Evolutionary conservation across 1,139 yeast genomes (phyloP).

Genomic region (Pichia sp.): DNA sequence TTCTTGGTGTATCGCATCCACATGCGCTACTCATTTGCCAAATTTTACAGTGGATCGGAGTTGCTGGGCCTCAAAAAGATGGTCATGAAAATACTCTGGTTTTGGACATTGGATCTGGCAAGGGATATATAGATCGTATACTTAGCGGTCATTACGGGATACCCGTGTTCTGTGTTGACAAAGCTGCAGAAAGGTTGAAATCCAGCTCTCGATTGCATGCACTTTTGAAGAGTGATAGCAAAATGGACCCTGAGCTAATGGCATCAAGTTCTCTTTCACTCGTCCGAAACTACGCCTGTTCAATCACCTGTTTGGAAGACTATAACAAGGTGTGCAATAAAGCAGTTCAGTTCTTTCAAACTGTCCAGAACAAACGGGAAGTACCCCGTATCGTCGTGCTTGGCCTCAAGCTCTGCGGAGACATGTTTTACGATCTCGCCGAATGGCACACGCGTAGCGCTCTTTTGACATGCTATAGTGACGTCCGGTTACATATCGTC

Average conservation of each 20-base stretch:
- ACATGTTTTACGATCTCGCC: conserved; percentile 15
- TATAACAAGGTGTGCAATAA: no score
- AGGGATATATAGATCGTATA: conserved; percentile 23
- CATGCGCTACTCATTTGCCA: background rate
- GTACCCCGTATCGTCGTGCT: conserved; percentile 6
- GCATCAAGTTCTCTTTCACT: background rate
- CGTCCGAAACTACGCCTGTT: no score
- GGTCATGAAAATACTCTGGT: conserved; percentile 2
- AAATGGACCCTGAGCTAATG: background rate
- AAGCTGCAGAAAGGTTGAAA: conserved; percentile 14
- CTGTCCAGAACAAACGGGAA: no score
- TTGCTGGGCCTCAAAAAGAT: background rate
- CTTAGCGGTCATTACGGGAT: conserved; percentile 13
- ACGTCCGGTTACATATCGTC: background rate
- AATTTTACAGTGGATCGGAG: background rate
- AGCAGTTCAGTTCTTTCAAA: no score
- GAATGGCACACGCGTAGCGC: conserved; percentile 3
- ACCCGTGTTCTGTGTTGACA: conserved; percentile 20
- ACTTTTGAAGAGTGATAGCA: conserved; percentile 13
- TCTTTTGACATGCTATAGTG: background rate
- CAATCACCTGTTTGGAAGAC: no score
- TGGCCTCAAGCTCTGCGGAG: conserved; percentile 23
- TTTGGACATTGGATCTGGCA: conserved; percentile 25
- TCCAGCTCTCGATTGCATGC: conserved; percentile 17
- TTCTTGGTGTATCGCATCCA: background rate